These are phyloP conservation scores for Verticillium nubilum DNA, from an alignment of 2,329 filamentous ascomycete genomes.

Conservation along the genomic window DNA sequence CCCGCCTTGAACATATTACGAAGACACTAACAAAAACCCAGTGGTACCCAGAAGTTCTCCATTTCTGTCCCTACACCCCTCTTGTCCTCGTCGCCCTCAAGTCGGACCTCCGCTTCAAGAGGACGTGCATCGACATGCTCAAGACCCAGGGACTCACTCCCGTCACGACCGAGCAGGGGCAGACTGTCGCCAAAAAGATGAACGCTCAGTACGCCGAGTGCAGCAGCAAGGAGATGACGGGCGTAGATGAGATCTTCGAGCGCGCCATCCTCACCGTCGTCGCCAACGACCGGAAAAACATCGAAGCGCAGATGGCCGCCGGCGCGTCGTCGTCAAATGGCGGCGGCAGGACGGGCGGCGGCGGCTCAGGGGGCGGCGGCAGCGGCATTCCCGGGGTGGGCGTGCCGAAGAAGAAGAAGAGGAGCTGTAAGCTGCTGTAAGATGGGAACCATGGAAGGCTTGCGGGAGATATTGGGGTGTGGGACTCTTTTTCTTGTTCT, in stretches of 20 bases:
- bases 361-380: conserved; percentile 19
- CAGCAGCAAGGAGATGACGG: conserved; percentile 94
- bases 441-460: conserved; percentile 4
- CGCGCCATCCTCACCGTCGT: conserved; percentile 86
- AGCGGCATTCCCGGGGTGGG: conserved; percentile 35
- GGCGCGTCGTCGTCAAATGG: conserved; percentile 27
- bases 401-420: conserved; percentile 75
- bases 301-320: conserved; percentile 41
- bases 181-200: conserved; percentile 88
- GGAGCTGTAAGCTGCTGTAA: conserved; percentile 76
- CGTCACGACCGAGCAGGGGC: conserved; percentile 85
- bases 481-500: background rate
- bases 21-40: conserved; percentile 33
- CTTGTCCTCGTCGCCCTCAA: conserved; percentile 95
- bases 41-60: conserved; percentile 99
- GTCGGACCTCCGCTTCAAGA: conserved; percentile 91
- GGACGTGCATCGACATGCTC: conserved; percentile 96
- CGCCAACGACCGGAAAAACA: conserved; percentile 66
- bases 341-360: conserved; percentile 16
- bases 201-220: conserved; percentile 95
- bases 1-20: conserved; percentile 7
- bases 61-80: conserved; percentile 97
- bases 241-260: conserved; percentile 95
- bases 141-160: conserved; percentile 96
- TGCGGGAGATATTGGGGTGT: too few species aligned